Conservation (phyloP, 176 grass and related monocot species). For the sorghum (Sorghum bicolor) region Sorghum_bicolor_NCBIv3 NC_012878.2:55727501-55728000, state of each 20-base stretch:
- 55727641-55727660: slow-evolving; percentile 72
- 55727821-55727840: slow-evolving; percentile 53
- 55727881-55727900: slow-evolving; percentile 66
- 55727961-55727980: slow-evolving; percentile 69
- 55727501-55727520: slow-evolving; percentile 76
- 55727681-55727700: slow-evolving; percentile 79
- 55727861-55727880: slow-evolving; percentile 80
- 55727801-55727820: slow-evolving; percentile 89
- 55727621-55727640: slow-evolving; percentile 70
- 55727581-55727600: slow-evolving; percentile 94
- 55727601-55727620: slow-evolving; percentile 65
- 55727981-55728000: slow-evolving; percentile 74
- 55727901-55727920: slow-evolving; percentile 49
- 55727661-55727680: slow-evolving; percentile 78
- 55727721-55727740: slow-evolving; percentile 55
- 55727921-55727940: slow-evolving; percentile 56
- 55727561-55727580: slow-evolving; percentile 85
- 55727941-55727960: slow-evolving; percentile 85
- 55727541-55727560: slow-evolving; percentile 47
- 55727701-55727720: slow-evolving; percentile 83
- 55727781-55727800: slow-evolving; percentile 74
- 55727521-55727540: slow-evolving; percentile 78
- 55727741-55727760: slow-evolving; percentile 66
- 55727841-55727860: slow-evolving; percentile 57
- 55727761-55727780: slow-evolving; percentile 67